These are phyloP conservation scores for Mycena metata DNA, from an alignment of 768 basidiomycete species.

Conservation along the genomic window DNA sequence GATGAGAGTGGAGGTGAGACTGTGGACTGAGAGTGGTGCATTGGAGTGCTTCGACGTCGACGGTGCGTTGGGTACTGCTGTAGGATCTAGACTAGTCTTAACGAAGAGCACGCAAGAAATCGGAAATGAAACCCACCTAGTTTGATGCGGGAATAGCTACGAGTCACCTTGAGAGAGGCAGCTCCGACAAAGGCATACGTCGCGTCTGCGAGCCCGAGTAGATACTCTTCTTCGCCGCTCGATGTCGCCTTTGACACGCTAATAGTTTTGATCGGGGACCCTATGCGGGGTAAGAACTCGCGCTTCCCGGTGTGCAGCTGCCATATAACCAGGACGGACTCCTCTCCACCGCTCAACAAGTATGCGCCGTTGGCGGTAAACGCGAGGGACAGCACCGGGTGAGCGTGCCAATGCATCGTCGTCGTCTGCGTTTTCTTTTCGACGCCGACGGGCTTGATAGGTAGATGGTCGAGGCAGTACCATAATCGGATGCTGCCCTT, in stretches of 20 bases:
- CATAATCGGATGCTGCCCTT: constrained; percentile 90
- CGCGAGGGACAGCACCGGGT: constrained; percentile 86
- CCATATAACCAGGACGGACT: constrained; percentile 97
- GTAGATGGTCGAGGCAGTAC: constrained; percentile 84
- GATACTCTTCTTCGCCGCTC: constrained; percentile 85
- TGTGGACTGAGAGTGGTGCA: constrained; percentile 83
- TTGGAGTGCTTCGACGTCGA: constrained; percentile 56
- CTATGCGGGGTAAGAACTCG: constrained; percentile 94
- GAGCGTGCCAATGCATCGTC: constrained; percentile 96
- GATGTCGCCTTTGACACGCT: constrained; percentile 62
- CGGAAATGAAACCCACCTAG: constrained; percentile 63
- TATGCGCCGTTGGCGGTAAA: constrained; percentile 95
- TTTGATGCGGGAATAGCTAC: constrained; percentile 83
- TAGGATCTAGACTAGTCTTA: constrained; percentile 47
- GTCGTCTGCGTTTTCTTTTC: constrained; percentile 89
- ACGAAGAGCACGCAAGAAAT: neutral
- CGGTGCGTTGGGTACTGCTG: constrained; percentile 44
- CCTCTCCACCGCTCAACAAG: constrained; percentile 94
- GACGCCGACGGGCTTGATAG: constrained; percentile 66
- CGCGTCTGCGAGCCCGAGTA: constrained; percentile 86
- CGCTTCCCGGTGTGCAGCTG: constrained; percentile 89
- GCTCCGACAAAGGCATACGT: constrained; percentile 82
- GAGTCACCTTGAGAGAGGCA: constrained; percentile 76
- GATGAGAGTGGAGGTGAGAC: constrained; percentile 79
- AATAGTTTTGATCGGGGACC: constrained; percentile 85